Base-by-base conservation (phyloP, 331 rosid genomes). In the Spiraea crenata region DNA sequence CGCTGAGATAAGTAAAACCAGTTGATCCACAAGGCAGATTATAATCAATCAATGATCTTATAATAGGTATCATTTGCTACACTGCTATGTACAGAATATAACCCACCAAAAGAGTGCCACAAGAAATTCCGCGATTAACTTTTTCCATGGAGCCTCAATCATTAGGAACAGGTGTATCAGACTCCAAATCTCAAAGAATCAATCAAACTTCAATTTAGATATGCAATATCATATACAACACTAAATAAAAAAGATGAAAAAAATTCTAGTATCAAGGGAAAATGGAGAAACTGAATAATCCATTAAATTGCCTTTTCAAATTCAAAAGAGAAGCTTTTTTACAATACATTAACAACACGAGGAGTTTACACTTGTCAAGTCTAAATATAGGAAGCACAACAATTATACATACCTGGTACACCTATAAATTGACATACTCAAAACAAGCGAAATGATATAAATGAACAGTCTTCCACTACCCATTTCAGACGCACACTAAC, bases 341-440 rank as follows among this genome's bases (percentile, higher is more conserved):
- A n/a, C 48, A 20, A 63, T 69, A 69, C 63, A 54, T 38, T 40
- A 39, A 61, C 65, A 38, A 39, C 48, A 16, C 19, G 20, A 61
- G 3, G 7, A 61, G 39, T 47, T 39, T 38, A 47, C 37, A 63
- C 59, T 46, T 46, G 1, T 7, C 69, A 73, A 60, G 57, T 20
- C 60, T 44, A 57, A 20, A 44, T n/a, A 31, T 34, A 5, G 46
- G 44, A 61, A n/a, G 16, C 62, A 57, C 34, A 57, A 39, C 25
- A 40, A 52, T 40, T 39, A 76, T 19, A 57, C 76, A 74, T 7
- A 69, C 64, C 55, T 38, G 56, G 14, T 54, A 58, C 77, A 65
- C 34, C 69, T 60, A 63, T 8, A 40, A 52, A 45, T 9, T 42
- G 56, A 10, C 77, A 42, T 25, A 50, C 65, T 14, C 47, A 50